Evolutionary conservation across 2,329 filamentous ascomycete species (phyloP), one percentile per base, ranked within the genome.

Genomic region (Fusarium burgessii): DNA sequence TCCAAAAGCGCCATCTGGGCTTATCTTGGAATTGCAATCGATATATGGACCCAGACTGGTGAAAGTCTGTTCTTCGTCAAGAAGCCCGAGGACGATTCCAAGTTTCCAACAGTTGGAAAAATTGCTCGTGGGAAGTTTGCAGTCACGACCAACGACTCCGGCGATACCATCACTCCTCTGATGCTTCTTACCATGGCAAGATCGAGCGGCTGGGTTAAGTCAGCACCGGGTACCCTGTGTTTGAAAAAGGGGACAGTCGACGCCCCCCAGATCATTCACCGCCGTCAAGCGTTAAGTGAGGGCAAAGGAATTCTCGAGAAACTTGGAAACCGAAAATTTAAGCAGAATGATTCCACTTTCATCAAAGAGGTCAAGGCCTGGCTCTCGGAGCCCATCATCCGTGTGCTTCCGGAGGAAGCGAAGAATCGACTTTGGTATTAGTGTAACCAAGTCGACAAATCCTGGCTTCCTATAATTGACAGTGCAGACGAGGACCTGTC

Each of bases 341-440:
- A 62, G 6, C 42, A 62, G 14, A 17, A 47, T 13, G 60, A 66
- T 20, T 41, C 45, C 12, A 43, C 7, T 14, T 42, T 57, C 14
- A 27, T 52, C 18, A n/a, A 25, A 20, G 58, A n/a, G 12, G 32
- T 65, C 15, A 29, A 66, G 9, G 10, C 20, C 12, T 66, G 60
- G 62, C 29, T 66, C 7, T 52, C 38, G 5, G 33, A 47, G 41
- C 20, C 40, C 10, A 20, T 51, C 7, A 47, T 65, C 35, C 51
- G 29, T 10, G 46, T 65, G 4, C 45, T 66, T 4, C 63, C 63
- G 4, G 55, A 52, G 12, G 46, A 66, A 12, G 36, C 46, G 14
- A 66, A 65, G 38, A 64, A 65, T 11, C 62, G 36, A 18, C 33
- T 66, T 18, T 65, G 60, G 33, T 33, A 23, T 23, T 66, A 58